Evolutionary conservation across 1,284 basidiomycete species (phyloP).

Genomic region (Cryptococcus jaspeensis): DNA sequence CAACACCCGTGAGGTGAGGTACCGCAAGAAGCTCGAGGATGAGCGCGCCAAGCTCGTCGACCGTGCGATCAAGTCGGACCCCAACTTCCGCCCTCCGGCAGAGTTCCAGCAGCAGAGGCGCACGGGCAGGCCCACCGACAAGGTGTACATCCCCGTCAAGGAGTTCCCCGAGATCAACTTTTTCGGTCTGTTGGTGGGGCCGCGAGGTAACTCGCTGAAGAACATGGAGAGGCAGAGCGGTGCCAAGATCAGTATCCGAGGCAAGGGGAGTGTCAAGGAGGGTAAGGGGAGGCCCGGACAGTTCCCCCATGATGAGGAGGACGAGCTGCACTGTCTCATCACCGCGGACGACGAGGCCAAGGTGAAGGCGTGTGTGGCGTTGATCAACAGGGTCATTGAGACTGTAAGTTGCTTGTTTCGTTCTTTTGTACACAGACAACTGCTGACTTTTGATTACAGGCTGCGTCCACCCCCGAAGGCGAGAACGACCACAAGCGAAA

Average conservation of each 20-base stretch:
- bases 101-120: slow-evolving; percentile 79
- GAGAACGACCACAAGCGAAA: slow-evolving; percentile 99
- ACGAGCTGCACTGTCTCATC: slow-evolving; percentile 97
- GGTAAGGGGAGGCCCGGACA: slow-evolving; percentile 93
- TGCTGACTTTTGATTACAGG: slow-evolving; percentile 56
- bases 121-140: slow-evolving; percentile 87
- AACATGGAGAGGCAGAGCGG: slow-evolving; percentile 98
- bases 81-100: slow-evolving; percentile 94
- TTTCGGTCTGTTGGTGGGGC: slow-evolving; percentile 96
- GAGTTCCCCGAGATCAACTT: slow-evolving; percentile 99
- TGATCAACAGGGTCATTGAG: slow-evolving; percentile 98
- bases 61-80: slow-evolving; percentile 93
- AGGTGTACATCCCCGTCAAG: slow-evolving; percentile 98
- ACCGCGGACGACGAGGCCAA: slow-evolving; percentile 90
- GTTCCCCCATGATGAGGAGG: slow-evolving; percentile 93
- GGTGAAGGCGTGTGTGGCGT: slow-evolving; percentile 81
- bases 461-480: slow-evolving; percentile 96
- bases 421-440: not conserved
- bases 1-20: slow-evolving; percentile 97
- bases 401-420: slow-evolving; percentile 63
- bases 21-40: slow-evolving; percentile 96
- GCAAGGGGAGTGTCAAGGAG: slow-evolving; percentile 98
- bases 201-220: slow-evolving; percentile 97
- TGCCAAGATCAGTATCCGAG: slow-evolving; percentile 97
- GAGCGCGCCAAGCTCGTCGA: slow-evolving; percentile 93